Percentiles rank a stretch among this genome's conserved stretches.
phyloP scores from a whole-genome alignment of 257 asterid species.

The Verbena officinalis region DNA sequence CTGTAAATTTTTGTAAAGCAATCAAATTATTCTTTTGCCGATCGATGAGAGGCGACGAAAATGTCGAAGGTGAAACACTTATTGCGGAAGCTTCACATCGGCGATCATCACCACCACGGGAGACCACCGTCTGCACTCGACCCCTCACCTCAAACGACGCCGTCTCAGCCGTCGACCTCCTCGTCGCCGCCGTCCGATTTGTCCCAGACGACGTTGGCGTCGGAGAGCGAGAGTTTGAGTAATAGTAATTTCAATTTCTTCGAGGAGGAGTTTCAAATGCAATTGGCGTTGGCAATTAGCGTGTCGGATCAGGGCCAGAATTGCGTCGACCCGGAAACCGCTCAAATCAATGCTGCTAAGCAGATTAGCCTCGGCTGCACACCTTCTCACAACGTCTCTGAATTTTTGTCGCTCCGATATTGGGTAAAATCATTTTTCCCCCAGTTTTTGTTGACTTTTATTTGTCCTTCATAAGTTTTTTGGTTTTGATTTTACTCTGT shows the following conservation, averaged over 20 bases:
- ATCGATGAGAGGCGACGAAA: constrained; percentile 58
- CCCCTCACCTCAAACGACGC: constrained; percentile 41
- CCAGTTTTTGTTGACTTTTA: background rate
- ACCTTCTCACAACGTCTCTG: constrained; percentile 64
- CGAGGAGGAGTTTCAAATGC: constrained; percentile 98
- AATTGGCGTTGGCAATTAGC: constrained; percentile 96
- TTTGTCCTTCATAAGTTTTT: too few relatives aligned
- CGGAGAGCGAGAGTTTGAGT: constrained; percentile 36
- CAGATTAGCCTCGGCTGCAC: constrained; percentile 90
- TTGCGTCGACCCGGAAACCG: constrained; percentile 80
- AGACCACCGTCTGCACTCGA: constrained; percentile 41
- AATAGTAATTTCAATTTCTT: constrained; percentile 58
- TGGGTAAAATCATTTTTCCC: too few relatives aligned
- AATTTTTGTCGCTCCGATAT: constrained; percentile 73
- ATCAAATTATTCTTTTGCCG: constrained; percentile 23
- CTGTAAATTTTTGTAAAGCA: constrained; percentile 27
- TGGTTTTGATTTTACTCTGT: too few relatives aligned
- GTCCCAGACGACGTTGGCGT: constrained; percentile 30
- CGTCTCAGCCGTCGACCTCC: constrained; percentile 38
- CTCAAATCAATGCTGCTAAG: constrained; percentile 87
- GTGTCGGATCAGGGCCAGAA: constrained; percentile 72
- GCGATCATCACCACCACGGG: constrained; percentile 54
- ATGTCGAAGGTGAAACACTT: constrained; percentile 97
- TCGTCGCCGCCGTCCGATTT: constrained; percentile 43
- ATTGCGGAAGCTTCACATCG: constrained; percentile 92